These are phyloP conservation scores for Apophysomyces elegans DNA, from an alignment of 371 early-diverging fungal species.

Conservation along the genomic window DNA sequence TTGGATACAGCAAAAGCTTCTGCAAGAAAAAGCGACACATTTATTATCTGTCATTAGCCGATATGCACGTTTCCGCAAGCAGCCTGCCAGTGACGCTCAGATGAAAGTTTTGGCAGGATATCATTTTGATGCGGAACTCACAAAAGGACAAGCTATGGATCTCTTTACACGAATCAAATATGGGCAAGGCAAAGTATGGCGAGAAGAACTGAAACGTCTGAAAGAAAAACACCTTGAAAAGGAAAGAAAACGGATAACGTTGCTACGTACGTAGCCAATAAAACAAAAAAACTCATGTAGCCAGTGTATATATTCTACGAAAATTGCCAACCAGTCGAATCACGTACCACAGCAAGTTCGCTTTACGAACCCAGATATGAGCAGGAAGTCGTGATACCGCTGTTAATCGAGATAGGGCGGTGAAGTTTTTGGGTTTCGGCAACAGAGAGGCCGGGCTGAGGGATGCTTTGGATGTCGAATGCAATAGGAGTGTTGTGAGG, in stretches of 20 bases:
- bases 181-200: conserved; percentile 47
- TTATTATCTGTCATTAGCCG: conserved; percentile 24
- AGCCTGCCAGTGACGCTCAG: conserved; percentile 59
- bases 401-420: background rate
- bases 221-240: background rate
- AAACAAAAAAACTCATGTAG: background rate
- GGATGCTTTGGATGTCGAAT: background rate
- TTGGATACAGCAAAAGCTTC: conserved; percentile 43
- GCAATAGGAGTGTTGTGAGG: conserved; percentile 2
- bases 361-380: background rate
- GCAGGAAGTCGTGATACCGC: background rate
- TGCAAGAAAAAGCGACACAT: background rate
- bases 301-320: background rate
- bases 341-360: background rate
- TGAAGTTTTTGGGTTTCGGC: background rate
- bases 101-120: conserved; percentile 36
- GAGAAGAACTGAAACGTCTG: background rate
- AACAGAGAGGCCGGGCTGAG: background rate
- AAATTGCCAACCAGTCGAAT: conserved; percentile 2
- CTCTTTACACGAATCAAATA: conserved; percentile 52
- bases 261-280: background rate
- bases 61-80: conserved; percentile 56
- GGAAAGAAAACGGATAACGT: conserved; percentile 5
- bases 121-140: conserved; percentile 30
- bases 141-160: conserved; percentile 65